Evolutionary conservation across 768 basidiomycete species (phyloP).

Genomic region (Hygrocybe punicea): DNA sequence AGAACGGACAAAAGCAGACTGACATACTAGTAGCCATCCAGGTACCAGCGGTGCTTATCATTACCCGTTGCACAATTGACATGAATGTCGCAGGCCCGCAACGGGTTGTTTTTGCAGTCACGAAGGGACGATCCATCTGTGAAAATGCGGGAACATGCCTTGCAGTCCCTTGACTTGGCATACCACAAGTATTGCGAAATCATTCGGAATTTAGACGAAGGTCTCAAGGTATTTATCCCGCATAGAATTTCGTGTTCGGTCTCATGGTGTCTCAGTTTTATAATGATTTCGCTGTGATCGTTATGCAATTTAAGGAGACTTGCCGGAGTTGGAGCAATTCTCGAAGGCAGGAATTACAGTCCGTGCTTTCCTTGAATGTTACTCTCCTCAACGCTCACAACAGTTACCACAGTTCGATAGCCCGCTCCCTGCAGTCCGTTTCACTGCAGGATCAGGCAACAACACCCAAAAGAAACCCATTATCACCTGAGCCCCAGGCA

Average conservation of each 20-base stretch:
- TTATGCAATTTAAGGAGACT: slow-evolving; percentile 69
- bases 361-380: slow-evolving; percentile 2
- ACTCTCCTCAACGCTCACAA: not conserved
- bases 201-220: slow-evolving; percentile 79
- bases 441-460: no score
- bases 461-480: no score
- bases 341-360: slow-evolving; percentile 67
- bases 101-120: slow-evolving; percentile 70
- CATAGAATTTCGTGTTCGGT: not conserved
- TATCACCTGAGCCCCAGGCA: no score
- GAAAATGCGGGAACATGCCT: slow-evolving; percentile 74
- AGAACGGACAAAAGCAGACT: slow-evolving; percentile 57
- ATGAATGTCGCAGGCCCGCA: slow-evolving; percentile 35
- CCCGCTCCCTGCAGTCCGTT: no score
- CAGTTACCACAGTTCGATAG: no score
- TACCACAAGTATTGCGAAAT: slow-evolving; percentile 89
- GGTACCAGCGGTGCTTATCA: slow-evolving; percentile 39
- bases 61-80: not conserved
- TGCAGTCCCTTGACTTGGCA: slow-evolving; percentile 80
- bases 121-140: slow-evolving; percentile 73
- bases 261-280: slow-evolving; percentile 64
- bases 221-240: slow-evolving; percentile 58
- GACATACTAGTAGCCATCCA: slow-evolving; percentile 63
- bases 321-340: slow-evolving; percentile 73
- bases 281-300: slow-evolving; percentile 72